Evolutionary conservation across 176 grass and related monocot species (phyloP), one percentile per base, ranked within the genome.

Genomic region (Eragrostis nindensis): DNA sequence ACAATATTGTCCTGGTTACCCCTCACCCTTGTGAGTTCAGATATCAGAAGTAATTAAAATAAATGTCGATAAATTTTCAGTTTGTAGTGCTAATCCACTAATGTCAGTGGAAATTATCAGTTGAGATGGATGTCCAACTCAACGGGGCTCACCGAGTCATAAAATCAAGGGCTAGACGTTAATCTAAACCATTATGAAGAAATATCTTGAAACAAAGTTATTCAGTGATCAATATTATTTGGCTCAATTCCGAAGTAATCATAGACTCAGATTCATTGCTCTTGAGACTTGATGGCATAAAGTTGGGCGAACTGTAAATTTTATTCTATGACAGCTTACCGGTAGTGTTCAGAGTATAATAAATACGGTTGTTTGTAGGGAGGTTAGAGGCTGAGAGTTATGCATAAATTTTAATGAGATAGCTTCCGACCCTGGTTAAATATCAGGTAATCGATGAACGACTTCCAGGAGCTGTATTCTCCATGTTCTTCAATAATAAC

Each of bases 401-500:
- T 19, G 7, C 74, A 49, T 3, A 57, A 70, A 14, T 21, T 1
- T 15, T 90, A 75, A 61, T 78, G 48, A 80, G 62, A 68, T 21
- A 24, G 41, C 49, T 75, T 86, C 45, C 0, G 14, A 5, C 44
- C 36, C 47, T 80, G 57, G 18, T 59, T 85, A 11, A 61, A 80
- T 57, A 89, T 82, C 39, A 84, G 59, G 19, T 88, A 67, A 46
- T 53, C 74, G 68, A 92, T 86, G 82, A 80, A 87, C 60, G 79
- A 80, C 15, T 83, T 92, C 87, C 93, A 92, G 18, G 85, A 10
- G 38, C 42, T 77, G 80, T 84, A 86, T 57, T 82, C 71, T 62
- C 86, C 67, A 81, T 78, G 47, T 9, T 86, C 93, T 73, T 90
- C 54, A 79, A 92, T 54, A 86, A 46, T 59, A 91, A 71, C 53